Evolutionary conservation across 2,329 filamentous ascomycete genomes (phyloP).

Genomic region (Phyllosticta paracitricarpa): DNA sequence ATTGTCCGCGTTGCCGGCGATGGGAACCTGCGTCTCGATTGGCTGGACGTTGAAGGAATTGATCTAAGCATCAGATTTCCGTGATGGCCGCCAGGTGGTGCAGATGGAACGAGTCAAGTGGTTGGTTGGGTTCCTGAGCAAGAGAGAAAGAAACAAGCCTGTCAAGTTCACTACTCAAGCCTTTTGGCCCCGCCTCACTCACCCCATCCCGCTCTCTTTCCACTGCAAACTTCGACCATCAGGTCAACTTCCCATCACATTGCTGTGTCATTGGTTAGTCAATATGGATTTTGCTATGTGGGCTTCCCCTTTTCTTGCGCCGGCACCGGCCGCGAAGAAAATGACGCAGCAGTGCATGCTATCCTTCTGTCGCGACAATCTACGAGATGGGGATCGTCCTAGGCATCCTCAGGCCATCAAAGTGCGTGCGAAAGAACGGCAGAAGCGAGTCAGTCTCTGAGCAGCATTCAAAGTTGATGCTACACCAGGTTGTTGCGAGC

Average conservation of each 20-base stretch:
- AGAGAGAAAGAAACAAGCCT: background rate
- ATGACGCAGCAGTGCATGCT: background rate
- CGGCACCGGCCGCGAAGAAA: background rate
- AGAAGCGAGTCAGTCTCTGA: background rate
- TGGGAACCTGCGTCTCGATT: constrained; percentile 60
- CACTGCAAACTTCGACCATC: background rate
- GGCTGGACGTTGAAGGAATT: constrained; percentile 42
- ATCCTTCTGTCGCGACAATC: background rate
- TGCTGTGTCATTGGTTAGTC: background rate
- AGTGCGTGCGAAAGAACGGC: background rate
- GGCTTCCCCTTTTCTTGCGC: background rate
- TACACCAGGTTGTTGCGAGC: background rate
- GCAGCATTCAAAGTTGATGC: background rate
- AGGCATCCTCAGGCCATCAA: background rate
- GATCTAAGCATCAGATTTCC: background rate
- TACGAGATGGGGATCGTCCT: background rate
- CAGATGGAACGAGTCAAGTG: background rate
- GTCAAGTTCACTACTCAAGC: background rate
- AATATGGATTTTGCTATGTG: background rate
- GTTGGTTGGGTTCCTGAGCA: background rate
- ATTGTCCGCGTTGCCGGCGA: constrained; percentile 48
- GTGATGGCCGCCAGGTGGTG: background rate
- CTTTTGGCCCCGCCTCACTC: background rate
- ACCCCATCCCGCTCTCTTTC: background rate
- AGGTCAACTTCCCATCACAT: too few species aligned